Evolutionary conservation across 371 early-diverging fungal species (phyloP), one percentile per base, ranked within the genome.

Genomic region (Haplosporangium sp.): DNA sequence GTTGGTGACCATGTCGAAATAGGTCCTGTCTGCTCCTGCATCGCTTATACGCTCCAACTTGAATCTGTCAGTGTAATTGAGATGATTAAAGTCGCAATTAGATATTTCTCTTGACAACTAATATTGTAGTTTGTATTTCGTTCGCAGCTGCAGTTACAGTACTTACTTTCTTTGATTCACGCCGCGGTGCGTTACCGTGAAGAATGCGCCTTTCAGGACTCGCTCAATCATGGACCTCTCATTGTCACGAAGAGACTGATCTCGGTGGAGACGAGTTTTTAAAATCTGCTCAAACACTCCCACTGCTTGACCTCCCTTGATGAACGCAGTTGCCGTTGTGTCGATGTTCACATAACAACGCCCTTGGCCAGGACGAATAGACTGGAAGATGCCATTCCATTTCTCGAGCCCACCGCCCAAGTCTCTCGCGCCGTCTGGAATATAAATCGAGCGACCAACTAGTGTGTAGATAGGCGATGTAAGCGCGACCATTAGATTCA

Each of bases 361-460:
- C 2, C 47, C 55, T 50, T 75, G 60, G 10, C 90, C 86, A 1
- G 94, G 89, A 1, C 89, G 82, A 29, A 95, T 74, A 43, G 90
- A 86, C 64, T 92, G 91, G 62, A 90, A 92, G 73, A 92, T 90
- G 10, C 98, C 98, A 65, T 91, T 89, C 96, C 96, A 95, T 7
- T 94, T 86, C 80, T 95, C 95, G 21, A 91, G 84, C n/a, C 95
- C 95, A 21, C 92, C 92, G 10, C 87, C 87, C 45, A 89, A 84
- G 6, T 82, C 58, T 29, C 80, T 71, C 0, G 86, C 86, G 42
- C 87, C 85, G 12, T 86, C 83, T 16, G 91, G 87, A 12, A 90
- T 90, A 72, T 87, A 96, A 77, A 95, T 94, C 13, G 95, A 95
- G 5, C 95, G 86, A 41, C 95, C 95, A 88, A 94, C 79, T 82